Evolutionary conservation across 75 land plant genomes (phyloP), one percentile per base, ranked within the genome.

Genomic region (Sequoia sempervirens): DNA sequence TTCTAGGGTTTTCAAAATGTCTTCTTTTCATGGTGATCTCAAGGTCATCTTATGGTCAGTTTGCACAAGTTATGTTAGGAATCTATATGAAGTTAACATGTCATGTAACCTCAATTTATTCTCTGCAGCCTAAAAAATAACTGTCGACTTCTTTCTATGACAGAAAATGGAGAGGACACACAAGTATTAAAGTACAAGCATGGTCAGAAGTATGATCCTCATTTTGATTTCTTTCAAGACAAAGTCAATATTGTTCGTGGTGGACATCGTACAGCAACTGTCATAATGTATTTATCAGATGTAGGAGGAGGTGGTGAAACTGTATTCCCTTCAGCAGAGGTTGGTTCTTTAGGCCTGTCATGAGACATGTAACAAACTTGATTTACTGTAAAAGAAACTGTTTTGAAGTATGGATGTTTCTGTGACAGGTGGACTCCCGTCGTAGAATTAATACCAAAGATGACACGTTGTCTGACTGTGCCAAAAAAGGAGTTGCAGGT

Each of bases 91-190:
- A 38, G 9, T 11, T 45, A 78, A 45, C 30, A 18, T 78, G 20
- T 45, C 80, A 78, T 78, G 80, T 23, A 78, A 78, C 41, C 17
- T 43, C 47, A 43, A 78, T 43, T 78, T 78, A 40, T 76, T 76
- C 26, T 41, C 36, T 34, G 30, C 40, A 50, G 56, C 32, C 26
- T 58, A 34, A 81, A 18, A 34, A 2, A 14, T 61, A 81, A 37
- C 26, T 61, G 34, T 81, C 7, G 6, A 34, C 23, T 52, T 52
- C 28, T 81, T 81, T 53, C 26, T 52, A 80, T 83, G 82, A 52
- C 88, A 94, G 95, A 94, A 73, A 94, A 94, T 89, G 95, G 96
- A 46, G 96, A 94, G 84, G 95, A 91, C 40, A 94, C 90, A 13
- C 97, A 95, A 87, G 95, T 95, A 0, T 36, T 95, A 69, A 86